phyloP scores from a whole-genome alignment of 352 stramenopile genomes.

The Phytophthora constricta region DNA sequence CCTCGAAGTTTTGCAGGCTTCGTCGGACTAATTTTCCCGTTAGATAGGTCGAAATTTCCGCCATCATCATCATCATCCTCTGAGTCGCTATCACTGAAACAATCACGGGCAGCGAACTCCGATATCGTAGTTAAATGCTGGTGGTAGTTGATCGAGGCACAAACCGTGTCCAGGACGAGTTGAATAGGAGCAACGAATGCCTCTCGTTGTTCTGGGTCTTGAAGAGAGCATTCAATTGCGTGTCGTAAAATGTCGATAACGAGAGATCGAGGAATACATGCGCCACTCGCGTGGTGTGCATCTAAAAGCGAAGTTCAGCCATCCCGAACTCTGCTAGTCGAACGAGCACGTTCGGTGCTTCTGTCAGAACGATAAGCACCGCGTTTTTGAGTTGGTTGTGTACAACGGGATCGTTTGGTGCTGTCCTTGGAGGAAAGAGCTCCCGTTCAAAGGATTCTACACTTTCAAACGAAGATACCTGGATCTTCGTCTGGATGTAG shows the following conservation, averaged over 20 bases:
- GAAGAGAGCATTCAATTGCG: conserved; percentile 58
- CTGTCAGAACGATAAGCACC: conserved; percentile 55
- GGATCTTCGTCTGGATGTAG: conserved; percentile 70
- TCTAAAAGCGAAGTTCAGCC: conserved; percentile 75
- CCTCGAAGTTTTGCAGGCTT: conserved; percentile 27
- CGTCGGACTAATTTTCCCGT: conserved; percentile 20
- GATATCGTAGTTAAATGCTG: conserved; percentile 79
- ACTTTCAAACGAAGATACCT: conserved; percentile 78
- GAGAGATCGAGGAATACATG: conserved; percentile 54
- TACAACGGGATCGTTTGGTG: conserved; percentile 57
- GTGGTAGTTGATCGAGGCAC: conserved; percentile 78
- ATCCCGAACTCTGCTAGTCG: conserved; percentile 64
- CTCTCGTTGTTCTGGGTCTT: conserved; percentile 47
- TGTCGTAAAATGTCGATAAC: conserved; percentile 67
- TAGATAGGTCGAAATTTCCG: conserved; percentile 22
- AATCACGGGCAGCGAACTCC: conserved; percentile 72
- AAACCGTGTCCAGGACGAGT: conserved; percentile 61
- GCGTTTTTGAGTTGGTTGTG: conserved; percentile 65
- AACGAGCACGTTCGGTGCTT: conserved; percentile 52
- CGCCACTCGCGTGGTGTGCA: conserved; percentile 51
- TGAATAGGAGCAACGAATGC: conserved; percentile 59
- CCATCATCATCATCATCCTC: conserved; percentile 51
- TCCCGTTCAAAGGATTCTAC: conserved; percentile 73
- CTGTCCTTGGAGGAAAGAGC: conserved; percentile 60
- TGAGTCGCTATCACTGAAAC: conserved; percentile 80